Evolutionary conservation across 495 filamentous ascomycete genomes (phyloP).

Genomic region (Aspergillus kassunensis): DNA sequence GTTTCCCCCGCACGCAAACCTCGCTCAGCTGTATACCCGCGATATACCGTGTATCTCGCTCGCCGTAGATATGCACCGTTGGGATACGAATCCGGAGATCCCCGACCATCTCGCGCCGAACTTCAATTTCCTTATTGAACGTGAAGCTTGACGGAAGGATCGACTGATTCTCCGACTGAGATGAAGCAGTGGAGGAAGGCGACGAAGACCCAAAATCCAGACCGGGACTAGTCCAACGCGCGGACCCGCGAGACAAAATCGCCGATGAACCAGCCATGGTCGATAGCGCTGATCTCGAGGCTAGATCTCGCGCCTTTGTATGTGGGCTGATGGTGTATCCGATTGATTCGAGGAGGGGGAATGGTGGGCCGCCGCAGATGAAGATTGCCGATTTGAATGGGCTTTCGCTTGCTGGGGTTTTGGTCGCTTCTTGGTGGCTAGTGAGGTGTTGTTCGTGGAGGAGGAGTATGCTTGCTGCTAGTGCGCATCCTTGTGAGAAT

Average conservation of each 20-base stretch:
- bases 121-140: conserved; percentile 50
- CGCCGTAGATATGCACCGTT: conserved; percentile 59
- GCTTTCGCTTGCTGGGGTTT: too few species aligned
- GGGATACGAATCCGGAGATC: conserved; percentile 51
- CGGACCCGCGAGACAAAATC: conserved; percentile 26
- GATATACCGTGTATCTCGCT: conserved; percentile 54
- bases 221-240: conserved; percentile 22
- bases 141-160: conserved; percentile 20
- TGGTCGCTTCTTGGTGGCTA: neutral
- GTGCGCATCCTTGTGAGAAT: conserved; percentile 57
- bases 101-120: conserved; percentile 35
- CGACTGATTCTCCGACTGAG: neutral
- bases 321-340: conserved; percentile 43
- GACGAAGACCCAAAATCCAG: conserved; percentile 13
- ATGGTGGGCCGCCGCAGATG: conserved; percentile 51
- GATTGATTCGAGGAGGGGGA: conserved; percentile 46
- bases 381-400: conserved; percentile 59
- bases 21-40: conserved; percentile 52
- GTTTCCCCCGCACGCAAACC: conserved; percentile 45
- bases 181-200: too few species aligned
- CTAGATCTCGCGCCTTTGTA: conserved; percentile 35
- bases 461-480: conserved; percentile 45
- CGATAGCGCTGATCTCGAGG: conserved; percentile 27
- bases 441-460: conserved; percentile 21
- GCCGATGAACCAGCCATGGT: conserved; percentile 23